Percentiles rank a stretch among this genome's conserved stretches.
Evolutionary conservation across 1,284 basidiomycete genomes (phyloP).

Genomic region (Pseudozyma flocculosa): DNA sequence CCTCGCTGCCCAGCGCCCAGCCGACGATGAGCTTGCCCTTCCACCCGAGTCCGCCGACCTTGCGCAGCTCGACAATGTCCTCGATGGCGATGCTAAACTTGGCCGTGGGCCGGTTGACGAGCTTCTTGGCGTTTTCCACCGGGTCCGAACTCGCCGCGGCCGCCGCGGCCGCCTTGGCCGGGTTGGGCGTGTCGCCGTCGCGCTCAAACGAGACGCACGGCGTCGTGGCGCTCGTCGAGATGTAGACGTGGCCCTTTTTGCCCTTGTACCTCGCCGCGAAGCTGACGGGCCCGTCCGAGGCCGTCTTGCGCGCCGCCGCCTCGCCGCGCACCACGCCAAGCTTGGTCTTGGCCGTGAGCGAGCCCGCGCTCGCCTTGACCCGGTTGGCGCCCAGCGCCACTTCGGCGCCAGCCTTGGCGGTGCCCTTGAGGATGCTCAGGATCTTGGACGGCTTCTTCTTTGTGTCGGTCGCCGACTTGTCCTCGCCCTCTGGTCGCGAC

Average conservation of each 20-base stretch:
- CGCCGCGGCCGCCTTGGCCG: conserved; percentile 13
- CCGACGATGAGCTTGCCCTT: conserved; percentile 54
- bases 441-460: conserved; percentile 43
- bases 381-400: conserved; percentile 54
- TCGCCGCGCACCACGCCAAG: conserved; percentile 50
- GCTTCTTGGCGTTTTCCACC: conserved; percentile 18
- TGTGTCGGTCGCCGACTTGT: conserved; percentile 20
- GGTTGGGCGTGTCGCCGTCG: conserved; percentile 9
- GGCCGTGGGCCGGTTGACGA: conserved; percentile 16
- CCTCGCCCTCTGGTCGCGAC: conserved; percentile 29
- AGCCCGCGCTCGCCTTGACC: conserved; percentile 52
- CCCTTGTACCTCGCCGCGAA: conserved; percentile 52
- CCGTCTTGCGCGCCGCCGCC: conserved; percentile 11
- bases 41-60: conserved; percentile 57
- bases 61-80: conserved; percentile 53
- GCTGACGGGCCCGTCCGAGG: conserved; percentile 21
- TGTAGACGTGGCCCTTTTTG: conserved; percentile 46
- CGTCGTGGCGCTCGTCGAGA: conserved; percentile 56
- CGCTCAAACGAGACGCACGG: conserved; percentile 51
- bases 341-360: conserved; percentile 45
- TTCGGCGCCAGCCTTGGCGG: conserved; percentile 46
- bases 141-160: conserved; percentile 7
- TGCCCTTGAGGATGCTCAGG: conserved; percentile 45
- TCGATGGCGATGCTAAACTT: conserved; percentile 48
- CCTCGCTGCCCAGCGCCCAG: conserved; percentile 42